These are phyloP conservation scores for Dactylorhiza incarnata DNA, from an alignment of 106 monocot species.

Conservation along the genomic window DNA sequence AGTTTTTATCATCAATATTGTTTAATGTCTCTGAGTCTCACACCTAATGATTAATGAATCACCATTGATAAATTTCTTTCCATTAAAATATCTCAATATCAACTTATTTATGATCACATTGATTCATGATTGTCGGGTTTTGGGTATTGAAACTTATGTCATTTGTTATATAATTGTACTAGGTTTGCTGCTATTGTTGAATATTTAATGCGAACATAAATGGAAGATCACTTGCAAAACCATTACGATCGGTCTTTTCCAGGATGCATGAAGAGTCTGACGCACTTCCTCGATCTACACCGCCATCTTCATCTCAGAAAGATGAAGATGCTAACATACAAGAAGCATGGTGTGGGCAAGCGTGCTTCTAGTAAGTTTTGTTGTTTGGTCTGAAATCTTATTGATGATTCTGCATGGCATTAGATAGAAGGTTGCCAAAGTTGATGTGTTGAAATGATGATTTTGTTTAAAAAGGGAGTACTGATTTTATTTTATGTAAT, in stretches of 20 bases:
- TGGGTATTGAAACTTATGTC: background rate
- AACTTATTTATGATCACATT: no score
- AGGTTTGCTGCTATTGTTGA: background rate
- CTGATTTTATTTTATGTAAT: background rate
- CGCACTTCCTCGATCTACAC: background rate
- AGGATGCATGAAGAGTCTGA: background rate
- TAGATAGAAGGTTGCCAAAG: no score
- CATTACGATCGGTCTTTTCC: background rate
- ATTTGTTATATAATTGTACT: background rate
- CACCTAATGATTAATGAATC: no score
- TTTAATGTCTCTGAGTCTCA: no score
- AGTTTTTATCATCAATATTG: no score
- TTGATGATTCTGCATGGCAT: background rate
- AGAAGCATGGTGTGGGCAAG: conserved; percentile 6
- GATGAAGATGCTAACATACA: conserved; percentile 7
- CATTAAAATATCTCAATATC: no score
- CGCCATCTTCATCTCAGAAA: conserved; percentile 5
- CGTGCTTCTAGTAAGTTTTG: background rate
- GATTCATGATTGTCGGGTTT: background rate
- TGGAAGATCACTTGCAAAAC: background rate
- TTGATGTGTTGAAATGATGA: no score
- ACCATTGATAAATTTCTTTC: no score
- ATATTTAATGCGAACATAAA: background rate
- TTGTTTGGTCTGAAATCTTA: background rate
- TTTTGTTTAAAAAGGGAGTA: background rate